phyloP scores from a whole-genome alignment of 202 grass and related monocot genomes.

The Dendrocalamus latiflorus region DNA sequence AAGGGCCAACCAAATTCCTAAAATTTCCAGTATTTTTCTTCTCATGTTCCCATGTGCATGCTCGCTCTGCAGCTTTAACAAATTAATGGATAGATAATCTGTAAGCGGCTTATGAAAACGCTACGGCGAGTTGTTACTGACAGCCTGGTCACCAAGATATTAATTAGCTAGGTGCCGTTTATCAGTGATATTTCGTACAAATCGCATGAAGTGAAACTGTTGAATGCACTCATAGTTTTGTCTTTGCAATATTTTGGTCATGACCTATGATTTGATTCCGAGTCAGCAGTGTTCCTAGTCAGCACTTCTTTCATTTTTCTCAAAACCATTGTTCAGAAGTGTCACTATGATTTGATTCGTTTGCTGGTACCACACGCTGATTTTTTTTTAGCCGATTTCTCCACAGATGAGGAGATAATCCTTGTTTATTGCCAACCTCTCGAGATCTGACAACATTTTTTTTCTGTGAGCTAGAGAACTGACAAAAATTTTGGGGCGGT shows the following conservation, averaged over 20 bases:
- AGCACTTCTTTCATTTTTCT: neutral
- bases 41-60: neutral
- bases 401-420: neutral
- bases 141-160: too few relatives aligned
- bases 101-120: too few relatives aligned
- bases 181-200: too few relatives aligned
- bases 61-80: neutral
- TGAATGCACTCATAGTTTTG: too few relatives aligned
- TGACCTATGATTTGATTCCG: neutral
- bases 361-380: too few relatives aligned
- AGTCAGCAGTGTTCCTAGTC: too few relatives aligned
- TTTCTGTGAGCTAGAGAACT: neutral
- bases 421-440: neutral
- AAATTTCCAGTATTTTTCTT: neutral
- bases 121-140: too few relatives aligned
- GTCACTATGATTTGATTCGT: neutral
- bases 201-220: too few relatives aligned
- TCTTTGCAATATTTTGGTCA: too few relatives aligned
- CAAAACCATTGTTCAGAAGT: neutral
- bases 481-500: neutral
- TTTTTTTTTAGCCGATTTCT: too few relatives aligned
- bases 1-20: too few relatives aligned
- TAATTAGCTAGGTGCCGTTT: too few relatives aligned
- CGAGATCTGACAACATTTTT: neutral
- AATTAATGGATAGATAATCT: neutral